A percentile compares a stretch with the other conserved stretches of the same genome.
Conservation (phyloP, 2,329 filamentous ascomycete genomes). For the Alternaria sp. region DNA sequence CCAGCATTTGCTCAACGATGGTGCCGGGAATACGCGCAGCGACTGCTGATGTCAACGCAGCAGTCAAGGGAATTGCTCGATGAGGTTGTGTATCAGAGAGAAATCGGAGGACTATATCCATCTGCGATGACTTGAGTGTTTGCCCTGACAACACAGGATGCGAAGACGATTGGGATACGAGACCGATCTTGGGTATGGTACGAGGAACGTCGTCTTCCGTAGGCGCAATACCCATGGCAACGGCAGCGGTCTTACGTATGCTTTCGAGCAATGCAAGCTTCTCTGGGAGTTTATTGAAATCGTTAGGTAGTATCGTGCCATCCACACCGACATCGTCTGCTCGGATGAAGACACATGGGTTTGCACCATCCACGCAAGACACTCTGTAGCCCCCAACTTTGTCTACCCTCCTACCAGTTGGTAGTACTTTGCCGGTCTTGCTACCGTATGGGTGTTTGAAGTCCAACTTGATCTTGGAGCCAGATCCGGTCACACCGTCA, state of each 20-base stretch:
- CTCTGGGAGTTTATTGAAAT: slow-evolving; percentile 60
- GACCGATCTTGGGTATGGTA: slow-evolving; percentile 70
- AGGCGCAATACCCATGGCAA: slow-evolving; percentile 67
- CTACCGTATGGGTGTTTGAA: slow-evolving; percentile 71
- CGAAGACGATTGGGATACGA: slow-evolving; percentile 57
- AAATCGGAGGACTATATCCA: slow-evolving; percentile 54
- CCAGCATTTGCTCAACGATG: slow-evolving; percentile 44
- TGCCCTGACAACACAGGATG: slow-evolving; percentile 52
- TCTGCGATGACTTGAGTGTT: slow-evolving; percentile 41
- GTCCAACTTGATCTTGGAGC: slow-evolving; percentile 65
- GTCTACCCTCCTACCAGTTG: slow-evolving; percentile 66
- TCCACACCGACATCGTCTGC: slow-evolving; percentile 62
- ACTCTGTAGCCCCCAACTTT: slow-evolving; percentile 59
- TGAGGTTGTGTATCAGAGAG: slow-evolving; percentile 57
- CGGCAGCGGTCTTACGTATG: slow-evolving; percentile 66
- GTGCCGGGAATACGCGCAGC: slow-evolving; percentile 50
- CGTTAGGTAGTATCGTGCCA: slow-evolving; percentile 62
- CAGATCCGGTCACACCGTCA: slow-evolving; percentile 69
- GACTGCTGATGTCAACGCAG: slow-evolving; percentile 54
- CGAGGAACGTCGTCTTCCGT: slow-evolving; percentile 57
- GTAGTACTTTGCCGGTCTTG: slow-evolving; percentile 68
- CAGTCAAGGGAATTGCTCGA: slow-evolving; percentile 54
- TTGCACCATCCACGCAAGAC: slow-evolving; percentile 70
- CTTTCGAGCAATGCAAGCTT: slow-evolving; percentile 63
- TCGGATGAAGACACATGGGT: slow-evolving; percentile 69